Evolutionary conservation across 2,329 filamentous ascomycete genomes (phyloP).

Genomic region (Cordyceps pruinosa): DNA sequence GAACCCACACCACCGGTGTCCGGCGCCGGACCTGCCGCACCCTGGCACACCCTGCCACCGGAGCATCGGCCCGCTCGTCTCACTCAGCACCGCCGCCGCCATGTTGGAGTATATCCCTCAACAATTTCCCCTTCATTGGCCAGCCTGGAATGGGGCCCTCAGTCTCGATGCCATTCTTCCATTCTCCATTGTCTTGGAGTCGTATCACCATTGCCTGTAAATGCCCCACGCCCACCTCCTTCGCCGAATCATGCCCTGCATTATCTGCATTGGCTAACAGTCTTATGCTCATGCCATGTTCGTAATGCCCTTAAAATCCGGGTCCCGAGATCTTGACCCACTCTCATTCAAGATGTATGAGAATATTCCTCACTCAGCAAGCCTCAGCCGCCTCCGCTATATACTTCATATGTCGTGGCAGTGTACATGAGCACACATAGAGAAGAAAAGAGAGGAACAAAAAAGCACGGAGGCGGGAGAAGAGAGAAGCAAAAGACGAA

Average conservation of each 20-base stretch:
- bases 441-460: no score
- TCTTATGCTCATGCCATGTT: no score
- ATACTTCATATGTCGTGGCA: no score
- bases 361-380: no score
- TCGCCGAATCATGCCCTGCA: not conserved
- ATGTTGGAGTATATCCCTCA: not conserved
- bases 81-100: conserved; percentile 1
- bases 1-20: not conserved
- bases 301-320: no score
- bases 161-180: not conserved
- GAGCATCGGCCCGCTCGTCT: conserved; percentile 11
- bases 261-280: no score
- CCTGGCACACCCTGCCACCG: not conserved
- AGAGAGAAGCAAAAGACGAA: no score
- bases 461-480: no score
- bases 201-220: not conserved
- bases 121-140: not conserved
- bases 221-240: not conserved
- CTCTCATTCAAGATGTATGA: no score
- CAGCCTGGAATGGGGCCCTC: not conserved
- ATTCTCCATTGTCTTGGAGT: not conserved
- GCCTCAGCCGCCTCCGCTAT: no score
- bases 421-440: no score
- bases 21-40: conserved; percentile 2
- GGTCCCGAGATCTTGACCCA: no score